A percentile compares a stretch with the other conserved stretches of the same genome.
Conservation (phyloP, 192 early-diverging fungal species). For the Pilaira anomala region DNA sequence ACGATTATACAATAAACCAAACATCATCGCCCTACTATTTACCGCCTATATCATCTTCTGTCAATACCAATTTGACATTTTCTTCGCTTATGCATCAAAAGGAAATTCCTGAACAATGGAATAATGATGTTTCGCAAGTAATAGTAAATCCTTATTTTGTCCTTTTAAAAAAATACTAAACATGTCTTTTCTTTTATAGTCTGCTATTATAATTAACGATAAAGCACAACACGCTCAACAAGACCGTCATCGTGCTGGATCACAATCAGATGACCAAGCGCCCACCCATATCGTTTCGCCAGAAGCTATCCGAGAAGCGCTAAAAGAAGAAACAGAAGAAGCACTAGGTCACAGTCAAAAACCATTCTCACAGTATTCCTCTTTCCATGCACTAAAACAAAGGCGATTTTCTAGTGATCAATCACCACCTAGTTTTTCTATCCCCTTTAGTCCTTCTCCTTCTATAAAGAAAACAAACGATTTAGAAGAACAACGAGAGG, state of each 20-base stretch:
- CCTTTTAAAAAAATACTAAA: not conserved
- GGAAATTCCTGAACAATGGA: not conserved
- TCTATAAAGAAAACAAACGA: not conserved
- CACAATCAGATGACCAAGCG: constrained; percentile 2
- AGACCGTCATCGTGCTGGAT: not conserved
- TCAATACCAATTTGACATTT: too few relatives aligned
- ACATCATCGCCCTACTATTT: not conserved
- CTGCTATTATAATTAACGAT: not conserved
- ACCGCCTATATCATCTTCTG: not conserved
- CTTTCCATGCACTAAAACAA: constrained; percentile 24
- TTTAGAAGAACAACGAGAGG: not conserved
- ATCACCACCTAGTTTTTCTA: not conserved
- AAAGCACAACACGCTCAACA: not conserved
- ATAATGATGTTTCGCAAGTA: constrained; percentile 4
- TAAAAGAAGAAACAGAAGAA: constrained; percentile 33
- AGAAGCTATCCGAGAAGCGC: constrained; percentile 30
- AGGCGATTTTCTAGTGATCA: not conserved
- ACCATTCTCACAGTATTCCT: constrained; percentile 24
- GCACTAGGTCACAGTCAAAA: constrained; percentile 15
- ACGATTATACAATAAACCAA: not conserved
- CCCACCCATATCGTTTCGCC: constrained; percentile 31
- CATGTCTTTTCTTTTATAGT: not conserved
- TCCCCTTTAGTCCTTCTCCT: not conserved
- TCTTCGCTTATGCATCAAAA: too few relatives aligned
- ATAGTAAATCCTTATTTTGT: not conserved